Evolutionary conservation across 2,329 filamentous ascomycete genomes (phyloP), one percentile per base, ranked within the genome.

Genomic region (Teratosphaeria gauchensis): DNA sequence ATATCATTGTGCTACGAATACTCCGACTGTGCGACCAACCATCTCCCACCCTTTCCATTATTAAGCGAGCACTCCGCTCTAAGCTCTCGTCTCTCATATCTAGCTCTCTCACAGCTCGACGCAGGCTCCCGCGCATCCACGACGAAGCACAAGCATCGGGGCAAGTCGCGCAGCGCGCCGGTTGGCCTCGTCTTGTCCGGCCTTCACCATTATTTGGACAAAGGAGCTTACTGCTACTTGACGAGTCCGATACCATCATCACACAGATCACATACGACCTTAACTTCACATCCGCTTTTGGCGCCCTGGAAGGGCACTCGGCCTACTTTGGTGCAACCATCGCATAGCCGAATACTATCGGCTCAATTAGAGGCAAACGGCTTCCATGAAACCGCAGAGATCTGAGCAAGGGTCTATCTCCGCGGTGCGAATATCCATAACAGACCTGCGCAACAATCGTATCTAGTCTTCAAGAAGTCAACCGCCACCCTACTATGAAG

Each of bases 1-100:
- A 68, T 65, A 68, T 62, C 62, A 64, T 68, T 64, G 65, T 68
- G 60, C 65, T 42, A 69, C 66, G 54, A 60, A 56, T 62, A 63
- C 57, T 54, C 42, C 63, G 69, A 65, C 62, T 59, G 68, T 68
- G 64, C 65, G 60, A 67, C 69, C 66, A 68, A 66, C 64, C 65
- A 68, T 63, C 57, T 64, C 54, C 24, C 59, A 31, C 60, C 51
- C 60, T 61, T 64, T 63, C 64, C 52, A 60, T 61, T 62, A 57
- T 58, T 60, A 63, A 61, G 61, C 65, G 60, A 64, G 48, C 57
- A 31, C 56, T 53, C 57, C 57, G 56, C 42, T 58, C 59, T 46
- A 51, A 56, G 33, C 53, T 56, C 58, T 53, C 51, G 14, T n/a
- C 28, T 53, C 28, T 53, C 51, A n/a, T 14, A 31, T 8, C 31